Evolutionary conservation across 192 early-diverging fungal genomes (phyloP).

Genomic region (Powellomyces hirtus): DNA sequence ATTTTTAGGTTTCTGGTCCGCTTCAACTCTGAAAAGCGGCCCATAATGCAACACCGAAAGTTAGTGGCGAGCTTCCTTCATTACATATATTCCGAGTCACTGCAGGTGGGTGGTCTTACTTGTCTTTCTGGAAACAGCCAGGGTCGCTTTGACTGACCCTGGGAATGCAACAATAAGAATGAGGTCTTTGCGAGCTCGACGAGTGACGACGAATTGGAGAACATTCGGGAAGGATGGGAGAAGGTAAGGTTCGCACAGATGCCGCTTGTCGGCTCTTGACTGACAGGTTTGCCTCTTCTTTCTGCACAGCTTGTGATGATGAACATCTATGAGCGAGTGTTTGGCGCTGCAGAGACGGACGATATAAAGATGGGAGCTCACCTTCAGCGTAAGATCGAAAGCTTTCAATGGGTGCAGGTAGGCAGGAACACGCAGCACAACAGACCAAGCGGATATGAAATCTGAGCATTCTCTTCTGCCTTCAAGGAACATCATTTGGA

Average conservation of each 20-base stretch:
- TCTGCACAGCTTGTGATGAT: constrained; percentile 43
- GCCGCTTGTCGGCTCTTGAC: neutral
- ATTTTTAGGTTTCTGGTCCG: constrained; percentile 37
- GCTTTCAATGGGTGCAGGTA: constrained; percentile 47
- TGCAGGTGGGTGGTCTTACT: constrained; percentile 3
- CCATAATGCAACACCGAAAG: constrained; percentile 41
- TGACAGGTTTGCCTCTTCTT: neutral
- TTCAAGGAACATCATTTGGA: constrained; percentile 50
- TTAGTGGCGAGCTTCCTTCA: constrained; percentile 41
- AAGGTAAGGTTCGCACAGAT: constrained; percentile 32
- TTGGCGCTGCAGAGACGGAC: constrained; percentile 42
- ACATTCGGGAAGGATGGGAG: constrained; percentile 55
- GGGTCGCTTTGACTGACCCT: neutral
- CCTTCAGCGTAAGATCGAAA: constrained; percentile 39
- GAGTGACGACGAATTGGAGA: constrained; percentile 42
- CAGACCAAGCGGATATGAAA: neutral
- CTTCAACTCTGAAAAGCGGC: constrained; percentile 33
- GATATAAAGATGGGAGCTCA: constrained; percentile 38
- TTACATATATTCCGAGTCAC: constrained; percentile 37
- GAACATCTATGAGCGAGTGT: constrained; percentile 46
- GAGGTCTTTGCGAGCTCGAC: constrained; percentile 30
- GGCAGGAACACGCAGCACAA: neutral
- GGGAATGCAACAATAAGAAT: too few relatives aligned
- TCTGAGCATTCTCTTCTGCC: neutral
- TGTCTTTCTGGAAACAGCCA: too few relatives aligned